These are phyloP conservation scores for Gossypium arboreum DNA, from an alignment of 345 rosid genomes.

Conservation along the genomic window DNA sequence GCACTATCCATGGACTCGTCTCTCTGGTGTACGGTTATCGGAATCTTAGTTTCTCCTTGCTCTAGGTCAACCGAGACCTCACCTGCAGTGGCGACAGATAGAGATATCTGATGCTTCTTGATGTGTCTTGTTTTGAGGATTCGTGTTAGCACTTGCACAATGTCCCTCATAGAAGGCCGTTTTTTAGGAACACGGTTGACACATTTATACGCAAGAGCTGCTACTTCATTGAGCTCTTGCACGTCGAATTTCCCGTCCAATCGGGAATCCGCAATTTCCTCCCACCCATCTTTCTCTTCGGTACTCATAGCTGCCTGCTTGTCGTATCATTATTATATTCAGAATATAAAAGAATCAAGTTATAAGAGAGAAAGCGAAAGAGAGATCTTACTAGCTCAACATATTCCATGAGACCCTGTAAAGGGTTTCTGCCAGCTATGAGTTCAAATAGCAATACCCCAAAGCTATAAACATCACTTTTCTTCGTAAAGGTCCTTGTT, in stretches of 20 bases:
- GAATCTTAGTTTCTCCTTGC: constrained; percentile 35
- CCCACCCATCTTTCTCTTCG: constrained; percentile 90
- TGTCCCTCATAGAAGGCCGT: constrained; percentile 92
- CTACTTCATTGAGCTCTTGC: constrained; percentile 79
- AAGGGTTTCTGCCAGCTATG: constrained; percentile 92
- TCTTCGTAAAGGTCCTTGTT: constrained; percentile 78
- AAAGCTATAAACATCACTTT: constrained; percentile 93
- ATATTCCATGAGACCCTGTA: constrained; percentile 93
- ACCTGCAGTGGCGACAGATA: constrained; percentile 39
- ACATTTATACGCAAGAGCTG: constrained; percentile 85
- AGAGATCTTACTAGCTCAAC: constrained; percentile 71
- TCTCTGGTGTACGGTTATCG: constrained; percentile 45
- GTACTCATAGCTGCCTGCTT: constrained; percentile 82
- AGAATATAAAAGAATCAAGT: neutral
- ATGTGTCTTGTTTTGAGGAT: constrained; percentile 58
- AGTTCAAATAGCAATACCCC: constrained; percentile 96
- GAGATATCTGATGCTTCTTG: constrained; percentile 53
- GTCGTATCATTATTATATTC: constrained; percentile 5
- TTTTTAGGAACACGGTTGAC: constrained; percentile 65
- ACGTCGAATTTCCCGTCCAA: constrained; percentile 71
- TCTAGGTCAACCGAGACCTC: constrained; percentile 49
- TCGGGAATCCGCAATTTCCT: constrained; percentile 82
- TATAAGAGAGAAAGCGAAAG: neutral
- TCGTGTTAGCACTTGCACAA: constrained; percentile 75
- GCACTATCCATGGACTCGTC: constrained; percentile 70